Evolutionary conservation across 352 stramenopile genomes (phyloP), one percentile per base, ranked within the genome.

Genomic region (Phytophthora sp.): DNA sequence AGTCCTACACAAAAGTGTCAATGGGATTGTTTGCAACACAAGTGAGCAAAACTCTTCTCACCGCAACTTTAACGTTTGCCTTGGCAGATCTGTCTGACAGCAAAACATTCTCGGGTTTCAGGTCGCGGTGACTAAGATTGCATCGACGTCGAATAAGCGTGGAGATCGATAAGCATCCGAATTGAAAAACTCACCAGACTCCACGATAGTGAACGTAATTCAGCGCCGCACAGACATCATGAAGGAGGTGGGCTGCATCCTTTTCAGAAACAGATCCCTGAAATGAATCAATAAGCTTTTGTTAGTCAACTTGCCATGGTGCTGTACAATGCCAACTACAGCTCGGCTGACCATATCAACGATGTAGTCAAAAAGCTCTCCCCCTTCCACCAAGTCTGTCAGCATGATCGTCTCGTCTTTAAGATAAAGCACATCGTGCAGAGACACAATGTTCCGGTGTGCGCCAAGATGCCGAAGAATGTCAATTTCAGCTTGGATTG

Each of bases 361-460:
- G 26, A 94, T 94, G 53, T 88, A 94, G 68, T 92, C 77, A 46
- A 94, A 92, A 5, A 94, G 69, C 56, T 94, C 82, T 24, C 84
- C 82, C 39, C 84, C 84, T 68, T 87, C 66, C 17, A 91, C 81
- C 10, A 94, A 71, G 43, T 94, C 84, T 49, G 71, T 91, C 54
- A 94, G 71, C 82, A 94, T 91, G 49, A 92, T 91, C 8, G 81
- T 92, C 60, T 90, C 76, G 23, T 87, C 62, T 32, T 84, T 65
- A 4, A 78, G 55, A 45, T 78, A 80, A 7, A 92, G 51, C 17
- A 91, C 79, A 49, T 92, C 82, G 17, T 88, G 79, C 8, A 94
- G 70, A 9, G 76, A 88, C 35, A 94, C 77, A 27, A 92, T 90
- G 57, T 92, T 84, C 30, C 55, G 61, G 41, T 94, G 82, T 38